Evolutionary conservation across 345 rosid genomes (phyloP).

Genomic region (Eucalyptus erythrocorys): DNA sequence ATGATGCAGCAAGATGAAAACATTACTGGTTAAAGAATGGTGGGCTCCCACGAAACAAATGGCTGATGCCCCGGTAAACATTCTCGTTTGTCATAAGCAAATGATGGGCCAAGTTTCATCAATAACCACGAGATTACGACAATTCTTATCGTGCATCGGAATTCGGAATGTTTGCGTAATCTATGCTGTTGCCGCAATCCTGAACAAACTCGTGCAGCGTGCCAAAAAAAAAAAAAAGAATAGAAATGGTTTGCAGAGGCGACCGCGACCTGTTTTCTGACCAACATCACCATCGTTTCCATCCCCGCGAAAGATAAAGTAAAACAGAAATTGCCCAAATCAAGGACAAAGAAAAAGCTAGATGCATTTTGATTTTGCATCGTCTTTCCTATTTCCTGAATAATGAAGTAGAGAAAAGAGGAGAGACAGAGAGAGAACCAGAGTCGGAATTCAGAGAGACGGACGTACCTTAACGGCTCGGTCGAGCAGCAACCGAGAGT

Average conservation of each 20-base stretch:
- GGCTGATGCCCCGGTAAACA: neutral
- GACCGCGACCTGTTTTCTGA: neutral
- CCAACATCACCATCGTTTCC: neutral
- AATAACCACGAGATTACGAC: neutral
- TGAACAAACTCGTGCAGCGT: neutral
- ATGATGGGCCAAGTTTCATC: neutral
- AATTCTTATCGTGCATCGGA: neutral
- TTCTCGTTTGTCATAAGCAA: neutral
- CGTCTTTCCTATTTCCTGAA: neutral
- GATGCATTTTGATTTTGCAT: neutral
- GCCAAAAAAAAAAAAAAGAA: neutral
- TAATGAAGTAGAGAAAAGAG: neutral
- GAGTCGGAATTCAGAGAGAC: neutral
- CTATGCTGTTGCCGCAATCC: neutral
- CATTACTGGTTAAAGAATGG: neutral
- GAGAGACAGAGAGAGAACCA: neutral
- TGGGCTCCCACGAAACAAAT: neutral
- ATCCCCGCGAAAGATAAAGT: neutral
- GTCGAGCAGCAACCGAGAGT: slow-evolving; percentile 59
- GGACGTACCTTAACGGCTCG: slow-evolving; percentile 65
- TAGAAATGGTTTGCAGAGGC: neutral
- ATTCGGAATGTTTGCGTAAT: neutral
- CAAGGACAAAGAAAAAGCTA: neutral
- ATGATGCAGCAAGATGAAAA: neutral
- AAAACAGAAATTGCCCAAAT: neutral